Conservation (phyloP, 108 stramenopile species). For the Aureococcus anophagefferens region DNA sequence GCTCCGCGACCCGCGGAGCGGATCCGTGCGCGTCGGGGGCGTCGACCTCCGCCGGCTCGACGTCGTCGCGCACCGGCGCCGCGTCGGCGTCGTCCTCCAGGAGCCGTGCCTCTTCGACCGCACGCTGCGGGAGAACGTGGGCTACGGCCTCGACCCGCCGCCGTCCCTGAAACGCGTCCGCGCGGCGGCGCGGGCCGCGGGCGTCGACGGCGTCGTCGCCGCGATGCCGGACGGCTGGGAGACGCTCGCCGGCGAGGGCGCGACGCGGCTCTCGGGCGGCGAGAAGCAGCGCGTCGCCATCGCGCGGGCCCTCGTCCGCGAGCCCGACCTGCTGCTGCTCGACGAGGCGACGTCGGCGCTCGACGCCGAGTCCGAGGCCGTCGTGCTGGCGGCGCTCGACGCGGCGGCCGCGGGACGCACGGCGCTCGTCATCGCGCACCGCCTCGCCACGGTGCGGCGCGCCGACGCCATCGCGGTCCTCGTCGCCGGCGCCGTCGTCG, state of each 20-base stretch:
- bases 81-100: conserved; percentile 65
- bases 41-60: conserved; percentile 24
- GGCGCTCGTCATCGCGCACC: conserved; percentile 52
- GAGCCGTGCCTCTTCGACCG: conserved; percentile 68
- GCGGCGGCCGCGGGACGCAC: conserved; percentile 25
- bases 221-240: conserved; percentile 51
- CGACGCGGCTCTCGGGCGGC: conserved; percentile 66
- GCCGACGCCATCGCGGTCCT: conserved; percentile 79
- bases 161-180: conserved; percentile 38
- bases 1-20: conserved; percentile 39
- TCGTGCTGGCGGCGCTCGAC: conserved; percentile 27
- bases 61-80: conserved; percentile 44
- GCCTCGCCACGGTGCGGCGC: conserved; percentile 65
- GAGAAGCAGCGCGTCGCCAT: conserved; percentile 82
- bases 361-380: conserved; percentile 16
- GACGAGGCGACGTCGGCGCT: conserved; percentile 51
- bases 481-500: conserved; percentile 50
- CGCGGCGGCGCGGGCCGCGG: conserved; percentile 46
- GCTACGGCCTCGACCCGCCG: conserved; percentile 44
- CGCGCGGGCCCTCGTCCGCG: conserved; percentile 60
- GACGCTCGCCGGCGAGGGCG: conserved; percentile 57
- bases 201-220: conserved; percentile 56
- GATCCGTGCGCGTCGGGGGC: conserved; percentile 21
- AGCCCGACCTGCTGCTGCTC: conserved; percentile 56
- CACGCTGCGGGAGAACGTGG: conserved; percentile 63